Base-by-base conservation (phyloP, 1,139 yeast species). In the Hemisphaericaspora subhashii region DNA sequence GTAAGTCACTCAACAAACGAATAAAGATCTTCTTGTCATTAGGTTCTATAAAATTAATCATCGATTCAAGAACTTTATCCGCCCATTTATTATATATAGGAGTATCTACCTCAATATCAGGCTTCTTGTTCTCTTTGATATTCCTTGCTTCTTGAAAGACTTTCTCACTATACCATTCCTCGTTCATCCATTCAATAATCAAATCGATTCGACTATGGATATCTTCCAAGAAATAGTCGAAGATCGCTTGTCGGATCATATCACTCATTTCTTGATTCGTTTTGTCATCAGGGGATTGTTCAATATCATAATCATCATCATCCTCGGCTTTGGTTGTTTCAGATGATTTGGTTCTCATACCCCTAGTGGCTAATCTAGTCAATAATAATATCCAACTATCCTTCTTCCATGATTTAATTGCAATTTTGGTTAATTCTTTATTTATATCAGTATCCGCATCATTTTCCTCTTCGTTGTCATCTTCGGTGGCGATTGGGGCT, bases 121-220 rank as follows among this genome's bases (percentile, higher is more conserved):
- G 23, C 9, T 12, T 44, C 35, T 57, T 57, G 34, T 41, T 22
- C 39, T 45, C 23, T 46, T 51, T 18, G 30, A 18, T 24, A 8
- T 32, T 24, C 4, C 15, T 10, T 20, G 46, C 38, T 43, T 68
- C 73, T 45, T 64, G 63, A 39, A 62, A 64, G 1, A 77, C 79
- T 46, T 64, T 65, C 48, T 85, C 95, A 33, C 81, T 75, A 58
- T 81, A 90, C 95, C 97, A 94, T 60, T 94, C 98, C 60, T 92
- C 98, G 53, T 86, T 90, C 39, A 94, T 67, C 99, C 99, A 94
- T 45, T 86, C 89, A 27, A 90, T 80, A n/a, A 87, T 80, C 28
- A 84, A 65, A 45, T 87, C 95, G 12, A 90, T 74, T 30, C 92
- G 68, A 10, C 70, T 72, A 43, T 86, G 83, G 48, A 90, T 83